A percentile compares a stretch with the other conserved stretches of the same genome.
These are phyloP conservation scores for Metschnikowia continentalis DNA, from an alignment of 805 yeast species.

Conservation along the genomic window DNA sequence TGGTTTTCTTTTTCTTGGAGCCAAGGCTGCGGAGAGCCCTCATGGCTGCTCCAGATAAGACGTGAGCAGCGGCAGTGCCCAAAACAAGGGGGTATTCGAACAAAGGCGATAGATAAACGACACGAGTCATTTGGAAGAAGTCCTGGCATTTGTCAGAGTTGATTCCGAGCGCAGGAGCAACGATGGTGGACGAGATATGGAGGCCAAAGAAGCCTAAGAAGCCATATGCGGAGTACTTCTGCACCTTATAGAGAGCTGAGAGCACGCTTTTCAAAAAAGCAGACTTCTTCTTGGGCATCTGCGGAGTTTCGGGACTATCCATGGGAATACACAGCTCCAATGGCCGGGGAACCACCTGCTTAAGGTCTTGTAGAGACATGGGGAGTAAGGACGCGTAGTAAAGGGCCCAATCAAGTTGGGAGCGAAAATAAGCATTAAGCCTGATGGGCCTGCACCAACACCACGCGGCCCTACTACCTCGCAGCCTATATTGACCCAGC, in stretches of 20 bases:
- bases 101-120: constrained; percentile 51
- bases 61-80: constrained; percentile 47
- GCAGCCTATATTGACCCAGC: too few species aligned
- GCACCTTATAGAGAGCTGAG: constrained; percentile 27
- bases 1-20: constrained; percentile 15
- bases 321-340: constrained; percentile 7
- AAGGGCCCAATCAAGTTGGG: background rate
- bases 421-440: constrained; percentile 5
- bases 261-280: constrained; percentile 7
- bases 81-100: constrained; percentile 48
- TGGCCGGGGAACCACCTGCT: constrained; percentile 14
- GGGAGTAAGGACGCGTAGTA: background rate
- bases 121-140: constrained; percentile 54
- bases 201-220: constrained; percentile 54
- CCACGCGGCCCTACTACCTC: background rate
- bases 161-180: constrained; percentile 46
- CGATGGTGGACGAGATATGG: constrained; percentile 52
- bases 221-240: constrained; percentile 58
- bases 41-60: constrained; percentile 48
- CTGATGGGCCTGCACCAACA: background rate
- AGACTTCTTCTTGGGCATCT: constrained; percentile 5
- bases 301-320: background rate
- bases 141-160: constrained; percentile 47
- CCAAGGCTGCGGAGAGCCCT: constrained; percentile 25
- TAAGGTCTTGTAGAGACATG: constrained; percentile 12